Evolutionary conservation across 2,329 filamentous ascomycete genomes (phyloP).

Genomic region (Alternaria brassicae): DNA sequence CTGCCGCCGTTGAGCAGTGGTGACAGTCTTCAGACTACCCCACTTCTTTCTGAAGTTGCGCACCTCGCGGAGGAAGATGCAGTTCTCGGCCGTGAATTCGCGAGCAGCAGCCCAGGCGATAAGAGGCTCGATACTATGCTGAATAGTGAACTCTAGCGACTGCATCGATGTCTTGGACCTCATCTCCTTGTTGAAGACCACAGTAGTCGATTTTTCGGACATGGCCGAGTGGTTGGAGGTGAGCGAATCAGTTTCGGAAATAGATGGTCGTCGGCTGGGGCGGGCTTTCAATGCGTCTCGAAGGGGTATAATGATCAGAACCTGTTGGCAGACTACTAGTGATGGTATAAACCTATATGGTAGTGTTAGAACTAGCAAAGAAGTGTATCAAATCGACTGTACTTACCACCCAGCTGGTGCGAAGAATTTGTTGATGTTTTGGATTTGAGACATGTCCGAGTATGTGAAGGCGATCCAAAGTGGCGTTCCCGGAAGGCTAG

Average conservation of each 20-base stretch:
- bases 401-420: conserved; percentile 48
- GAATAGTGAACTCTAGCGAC: conserved; percentile 45
- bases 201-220: conserved; percentile 31
- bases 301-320: conserved; percentile 47
- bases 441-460: conserved; percentile 30
- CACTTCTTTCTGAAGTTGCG: conserved; percentile 49
- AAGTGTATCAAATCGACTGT: neutral
- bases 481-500: conserved; percentile 47
- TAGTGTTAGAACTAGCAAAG: neutral
- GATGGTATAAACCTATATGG: conserved; percentile 44
- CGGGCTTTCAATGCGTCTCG: conserved; percentile 36
- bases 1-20: conserved; percentile 42
- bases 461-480: conserved; percentile 50
- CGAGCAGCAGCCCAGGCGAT: conserved; percentile 47
- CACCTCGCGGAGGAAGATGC: conserved; percentile 50
- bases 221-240: conserved; percentile 31
- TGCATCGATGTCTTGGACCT: conserved; percentile 49
- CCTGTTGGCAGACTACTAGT: conserved; percentile 49
- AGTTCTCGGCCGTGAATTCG: conserved; percentile 50
- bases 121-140: conserved; percentile 45
- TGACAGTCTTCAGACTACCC: conserved; percentile 34
- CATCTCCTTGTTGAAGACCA: conserved; percentile 36
- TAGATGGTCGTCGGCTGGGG: conserved; percentile 28
- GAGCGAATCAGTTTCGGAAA: conserved; percentile 38
- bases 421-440: conserved; percentile 41